Evolutionary conservation across 2,329 filamentous ascomycete species (phyloP), one percentile per base, ranked within the genome.

Genomic region (Stagonosporopsis chrysanthemi): DNA sequence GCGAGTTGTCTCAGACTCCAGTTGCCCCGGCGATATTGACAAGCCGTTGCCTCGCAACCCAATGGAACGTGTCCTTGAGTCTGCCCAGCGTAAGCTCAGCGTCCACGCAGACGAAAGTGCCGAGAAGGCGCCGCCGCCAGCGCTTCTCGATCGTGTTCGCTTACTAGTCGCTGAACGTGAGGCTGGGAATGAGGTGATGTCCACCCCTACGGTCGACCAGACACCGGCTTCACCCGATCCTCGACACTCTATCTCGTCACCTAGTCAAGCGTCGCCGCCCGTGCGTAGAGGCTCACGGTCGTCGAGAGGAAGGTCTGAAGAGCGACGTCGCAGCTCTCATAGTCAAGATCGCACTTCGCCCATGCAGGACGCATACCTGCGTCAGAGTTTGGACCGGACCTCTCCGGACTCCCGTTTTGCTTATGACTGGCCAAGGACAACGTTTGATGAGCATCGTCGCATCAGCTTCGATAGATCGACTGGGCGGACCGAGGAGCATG

Each of bases 401-500:
- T 67, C 67, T 5, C 68, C 63, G 2, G 68, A 76, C 28, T 65
- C 64, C 39, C 73, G 67, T 35, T 67, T 58, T 29, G 76, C 68
- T 59, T 65, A 66, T 36, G 74, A 75, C 31, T 71, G 67, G 64
- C 65, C 65, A 19, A 58, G 65, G n/a, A 62, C 70, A 24, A 67
- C 70, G 15, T 64, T 69, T 12, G 69, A 72, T 29, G 64, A 72
- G 56, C 61, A 70, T 64, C 56, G 76, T 61, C 66, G 73, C 64
- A 61, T 78, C 62, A 72, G 76, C 66, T 62, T 76, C 69, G 66
- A 76, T 70, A 63, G 72, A 50, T 67, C 76, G 12, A 75, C 70
- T 29, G 71, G 75, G 65, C 61, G 76, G 70, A 65, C 72, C 75
- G 63, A 76, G 28, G 75, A 77, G 49, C 74, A 76, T 56, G 73